A percentile compares a stretch with the other conserved stretches of the same genome.
These are phyloP conservation scores for Colletotrichum paranaense DNA, from an alignment of 2,329 filamentous ascomycete species.

Conservation along the genomic window DNA sequence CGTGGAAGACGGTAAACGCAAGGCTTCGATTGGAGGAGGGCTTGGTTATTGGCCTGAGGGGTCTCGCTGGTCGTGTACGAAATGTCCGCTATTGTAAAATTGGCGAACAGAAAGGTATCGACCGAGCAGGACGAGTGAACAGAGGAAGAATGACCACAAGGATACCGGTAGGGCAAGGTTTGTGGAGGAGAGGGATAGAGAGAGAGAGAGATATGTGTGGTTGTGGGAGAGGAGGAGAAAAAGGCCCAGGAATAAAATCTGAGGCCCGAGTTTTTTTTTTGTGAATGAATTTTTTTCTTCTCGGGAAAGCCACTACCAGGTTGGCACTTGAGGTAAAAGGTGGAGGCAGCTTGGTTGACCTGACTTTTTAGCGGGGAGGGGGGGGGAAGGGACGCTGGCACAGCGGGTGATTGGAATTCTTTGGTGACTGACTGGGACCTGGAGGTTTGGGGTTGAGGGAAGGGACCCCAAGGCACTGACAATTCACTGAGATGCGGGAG, in stretches of 20 bases:
- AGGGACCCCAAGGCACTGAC: background rate
- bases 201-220: slow-evolving; percentile 19
- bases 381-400: background rate
- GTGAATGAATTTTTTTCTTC: slow-evolving; percentile 37
- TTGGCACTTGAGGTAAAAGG: slow-evolving; percentile 33
- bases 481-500: background rate
- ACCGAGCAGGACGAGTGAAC: slow-evolving; percentile 14
- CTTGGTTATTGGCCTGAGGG: slow-evolving; percentile 16
- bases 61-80: slow-evolving; percentile 25
- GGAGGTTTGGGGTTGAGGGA: slow-evolving; percentile 3
- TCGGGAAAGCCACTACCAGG: slow-evolving; percentile 35
- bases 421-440: background rate
- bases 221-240: slow-evolving; percentile 21
- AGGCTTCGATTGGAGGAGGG: slow-evolving; percentile 34
- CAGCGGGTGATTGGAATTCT: background rate
- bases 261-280: slow-evolving; percentile 36
- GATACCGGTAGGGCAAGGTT: slow-evolving; percentile 17
- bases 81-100: slow-evolving; percentile 1
- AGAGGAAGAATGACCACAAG: slow-evolving; percentile 20
- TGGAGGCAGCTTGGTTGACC: slow-evolving; percentile 32
- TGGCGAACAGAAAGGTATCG: slow-evolving; percentile 2
- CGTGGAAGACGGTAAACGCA: slow-evolving; percentile 34
- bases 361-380: slow-evolving; percentile 32
- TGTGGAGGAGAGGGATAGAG: slow-evolving; percentile 22
- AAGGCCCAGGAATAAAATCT: slow-evolving; percentile 36